phyloP scores from a whole-genome alignment of 495 filamentous ascomycete genomes.

The Cetradonia linearis region DNA sequence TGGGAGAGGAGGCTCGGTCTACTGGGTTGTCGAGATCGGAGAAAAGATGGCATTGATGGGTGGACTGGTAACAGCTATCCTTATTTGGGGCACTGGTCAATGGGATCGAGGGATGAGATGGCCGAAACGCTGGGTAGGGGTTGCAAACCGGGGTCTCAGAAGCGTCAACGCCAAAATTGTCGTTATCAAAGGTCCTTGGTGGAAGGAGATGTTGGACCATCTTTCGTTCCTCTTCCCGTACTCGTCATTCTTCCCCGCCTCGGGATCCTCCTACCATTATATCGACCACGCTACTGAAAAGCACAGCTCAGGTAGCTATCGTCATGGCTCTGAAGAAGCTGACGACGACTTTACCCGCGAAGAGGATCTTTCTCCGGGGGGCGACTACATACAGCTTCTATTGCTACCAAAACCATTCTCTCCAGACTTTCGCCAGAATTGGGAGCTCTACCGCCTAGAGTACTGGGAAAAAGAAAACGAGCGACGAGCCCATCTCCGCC shows the following conservation, averaged over 20 bases:
- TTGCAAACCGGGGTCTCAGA: slow-evolving; percentile 79
- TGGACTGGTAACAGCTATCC: slow-evolving; percentile 66
- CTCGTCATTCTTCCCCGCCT: slow-evolving; percentile 38
- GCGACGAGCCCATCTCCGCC: slow-evolving; percentile 60
- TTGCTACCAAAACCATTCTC: slow-evolving; percentile 91
- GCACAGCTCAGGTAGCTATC: slow-evolving; percentile 24
- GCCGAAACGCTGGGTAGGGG: slow-evolving; percentile 81
- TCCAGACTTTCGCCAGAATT: slow-evolving; percentile 90
- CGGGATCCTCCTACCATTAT: slow-evolving; percentile 54
- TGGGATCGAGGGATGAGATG: slow-evolving; percentile 93
- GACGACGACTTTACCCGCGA: slow-evolving; percentile 47
- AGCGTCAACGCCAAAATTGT: slow-evolving; percentile 94
- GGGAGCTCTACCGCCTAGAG: slow-evolving; percentile 84
- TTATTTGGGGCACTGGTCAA: slow-evolving; percentile 88
- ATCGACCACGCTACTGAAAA: slow-evolving; percentile 47
- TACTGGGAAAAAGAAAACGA: slow-evolving; percentile 98
- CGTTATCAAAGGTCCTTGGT: slow-evolving; percentile 72
- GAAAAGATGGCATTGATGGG: slow-evolving; percentile 84
- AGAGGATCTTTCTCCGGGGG: slow-evolving; percentile 81
- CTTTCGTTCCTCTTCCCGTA: slow-evolving; percentile 39
- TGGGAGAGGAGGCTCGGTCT: slow-evolving; percentile 83
- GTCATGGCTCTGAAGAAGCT: slow-evolving; percentile 39
- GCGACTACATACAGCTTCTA: slow-evolving; percentile 82
- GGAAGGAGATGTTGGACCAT: slow-evolving; percentile 60
- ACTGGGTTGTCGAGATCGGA: slow-evolving; percentile 84